Percentiles rank a stretch among this genome's conserved stretches.
These are phyloP conservation scores for Dioscorea cayenensis DNA, from an alignment of 116 monocot species.

Conservation along the genomic window DNA sequence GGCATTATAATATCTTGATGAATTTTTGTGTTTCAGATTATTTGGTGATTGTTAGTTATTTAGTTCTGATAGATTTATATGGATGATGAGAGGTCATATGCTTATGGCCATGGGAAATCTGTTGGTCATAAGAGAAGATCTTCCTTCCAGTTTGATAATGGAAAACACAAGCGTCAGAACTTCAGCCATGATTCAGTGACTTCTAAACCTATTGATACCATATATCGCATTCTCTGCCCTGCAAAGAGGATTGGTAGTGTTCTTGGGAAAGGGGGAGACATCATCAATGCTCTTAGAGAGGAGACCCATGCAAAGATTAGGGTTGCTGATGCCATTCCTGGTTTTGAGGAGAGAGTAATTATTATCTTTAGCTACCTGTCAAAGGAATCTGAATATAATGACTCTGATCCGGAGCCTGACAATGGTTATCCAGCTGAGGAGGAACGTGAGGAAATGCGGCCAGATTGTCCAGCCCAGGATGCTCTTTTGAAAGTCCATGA, in stretches of 20 bases:
- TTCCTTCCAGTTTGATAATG: conserved; percentile 28
- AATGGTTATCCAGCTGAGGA: conserved; percentile 8
- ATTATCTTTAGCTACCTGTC: conserved; percentile 40
- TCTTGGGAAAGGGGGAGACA: conserved; percentile 72
- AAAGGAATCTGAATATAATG: conserved; percentile 10
- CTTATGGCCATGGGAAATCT: conserved; percentile 15
- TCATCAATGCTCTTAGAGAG: conserved; percentile 58
- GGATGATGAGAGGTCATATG: conserved; percentile 24
- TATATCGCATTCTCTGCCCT: conserved; percentile 76
- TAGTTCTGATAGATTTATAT: conserved; percentile 6
- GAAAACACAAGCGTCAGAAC: conserved; percentile 35
- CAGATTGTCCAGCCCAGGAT: conserved; percentile 69
- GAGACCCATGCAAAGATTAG: conserved; percentile 77
- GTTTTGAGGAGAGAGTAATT: conserved; percentile 67
- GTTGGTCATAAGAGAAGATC: conserved; percentile 25
- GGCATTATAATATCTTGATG: too few species aligned
- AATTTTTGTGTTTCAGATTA: too few species aligned
- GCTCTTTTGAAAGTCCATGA: conserved; percentile 76
- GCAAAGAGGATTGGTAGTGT: conserved; percentile 73
- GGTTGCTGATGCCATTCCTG: conserved; percentile 68
- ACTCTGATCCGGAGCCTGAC: conserved; percentile 12
- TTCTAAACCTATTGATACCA: conserved; percentile 44
- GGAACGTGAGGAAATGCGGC: conserved; percentile 20
- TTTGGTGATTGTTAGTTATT: background rate
- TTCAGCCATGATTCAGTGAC: conserved; percentile 9